phyloP scores from a whole-genome alignment of 2,329 filamentous ascomycete species.

The Reticulascus tulasneorum region DNA sequence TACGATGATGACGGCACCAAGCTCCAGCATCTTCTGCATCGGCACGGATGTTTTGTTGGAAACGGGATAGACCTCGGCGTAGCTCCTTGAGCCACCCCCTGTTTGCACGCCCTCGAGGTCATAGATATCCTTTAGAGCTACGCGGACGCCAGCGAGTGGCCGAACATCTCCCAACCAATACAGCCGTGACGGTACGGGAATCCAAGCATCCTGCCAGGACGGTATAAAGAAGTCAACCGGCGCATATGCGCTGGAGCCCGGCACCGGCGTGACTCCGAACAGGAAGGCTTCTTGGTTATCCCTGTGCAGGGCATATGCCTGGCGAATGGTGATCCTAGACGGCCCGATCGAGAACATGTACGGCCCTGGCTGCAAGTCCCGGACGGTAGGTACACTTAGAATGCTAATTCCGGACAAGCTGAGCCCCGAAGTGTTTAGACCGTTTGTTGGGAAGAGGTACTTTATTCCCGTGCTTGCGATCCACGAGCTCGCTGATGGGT shows the following conservation, averaged over 20 bases:
- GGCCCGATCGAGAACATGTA: background rate
- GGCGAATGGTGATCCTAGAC: background rate
- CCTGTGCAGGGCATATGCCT: constrained; percentile 1
- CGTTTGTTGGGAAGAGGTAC: too few species aligned
- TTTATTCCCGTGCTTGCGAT: too few species aligned
- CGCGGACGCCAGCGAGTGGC: constrained; percentile 4
- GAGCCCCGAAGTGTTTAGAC: too few species aligned
- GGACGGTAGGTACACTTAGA: background rate
- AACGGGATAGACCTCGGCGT: background rate
- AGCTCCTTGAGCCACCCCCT: background rate
- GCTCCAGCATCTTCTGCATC: constrained; percentile 2
- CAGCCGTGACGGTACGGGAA: constrained; percentile 3
- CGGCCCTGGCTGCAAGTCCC: background rate
- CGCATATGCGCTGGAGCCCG: background rate
- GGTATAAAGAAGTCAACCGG: background rate
- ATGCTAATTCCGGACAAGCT: background rate
- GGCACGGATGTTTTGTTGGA: background rate
- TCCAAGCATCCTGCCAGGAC: background rate
- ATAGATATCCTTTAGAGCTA: constrained; percentile 6
- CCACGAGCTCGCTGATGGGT: too few species aligned
- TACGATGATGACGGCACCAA: constrained; percentile 4
- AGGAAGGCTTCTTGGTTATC: background rate
- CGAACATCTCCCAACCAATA: background rate
- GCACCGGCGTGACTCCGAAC: background rate
- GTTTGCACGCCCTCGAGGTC: constrained; percentile 5